These are phyloP conservation scores for Cajanus cajan DNA, from an alignment of 306 rosid species.

Conservation along the genomic window DNA sequence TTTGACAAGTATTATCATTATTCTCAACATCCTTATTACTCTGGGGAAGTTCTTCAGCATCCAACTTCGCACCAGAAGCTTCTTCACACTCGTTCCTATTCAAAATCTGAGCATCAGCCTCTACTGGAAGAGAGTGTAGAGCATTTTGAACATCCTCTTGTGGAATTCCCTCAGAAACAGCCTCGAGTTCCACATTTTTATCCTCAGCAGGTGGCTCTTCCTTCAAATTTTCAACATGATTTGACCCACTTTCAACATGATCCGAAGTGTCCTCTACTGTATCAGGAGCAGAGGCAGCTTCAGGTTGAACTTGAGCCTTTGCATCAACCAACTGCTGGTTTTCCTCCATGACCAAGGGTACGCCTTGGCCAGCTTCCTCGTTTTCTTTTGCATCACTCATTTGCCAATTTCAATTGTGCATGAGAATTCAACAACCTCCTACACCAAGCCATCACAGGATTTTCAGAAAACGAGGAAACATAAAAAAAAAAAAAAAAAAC, in stretches of 20 bases:
- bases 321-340: conserved; percentile 30
- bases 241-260: conserved; percentile 30
- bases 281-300: conserved; percentile 31
- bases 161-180: conserved; percentile 17
- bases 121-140: conserved; percentile 35
- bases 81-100: conserved; percentile 31
- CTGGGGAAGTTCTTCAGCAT: conserved; percentile 33
- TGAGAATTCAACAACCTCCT: conserved; percentile 30
- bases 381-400: conserved; percentile 65
- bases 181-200: conserved; percentile 25
- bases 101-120: conserved; percentile 30
- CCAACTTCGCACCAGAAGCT: conserved; percentile 37
- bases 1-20: conserved; percentile 3
- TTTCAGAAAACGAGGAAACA: neutral
- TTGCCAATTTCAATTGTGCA: conserved; percentile 37
- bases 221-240: neutral
- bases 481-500: neutral
- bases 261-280: conserved; percentile 27
- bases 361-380: conserved; percentile 35
- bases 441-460: conserved; percentile 19
- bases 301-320: conserved; percentile 23
- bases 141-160: conserved; percentile 28
- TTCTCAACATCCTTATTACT: conserved; percentile 22
- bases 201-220: conserved; percentile 27
- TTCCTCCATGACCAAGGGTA: conserved; percentile 31